A percentile compares a stretch with the other conserved stretches of the same genome.
These are phyloP conservation scores for Ascochyta fabae DNA, from an alignment of 2,329 filamentous ascomycete genomes.

Conservation along the genomic window DNA sequence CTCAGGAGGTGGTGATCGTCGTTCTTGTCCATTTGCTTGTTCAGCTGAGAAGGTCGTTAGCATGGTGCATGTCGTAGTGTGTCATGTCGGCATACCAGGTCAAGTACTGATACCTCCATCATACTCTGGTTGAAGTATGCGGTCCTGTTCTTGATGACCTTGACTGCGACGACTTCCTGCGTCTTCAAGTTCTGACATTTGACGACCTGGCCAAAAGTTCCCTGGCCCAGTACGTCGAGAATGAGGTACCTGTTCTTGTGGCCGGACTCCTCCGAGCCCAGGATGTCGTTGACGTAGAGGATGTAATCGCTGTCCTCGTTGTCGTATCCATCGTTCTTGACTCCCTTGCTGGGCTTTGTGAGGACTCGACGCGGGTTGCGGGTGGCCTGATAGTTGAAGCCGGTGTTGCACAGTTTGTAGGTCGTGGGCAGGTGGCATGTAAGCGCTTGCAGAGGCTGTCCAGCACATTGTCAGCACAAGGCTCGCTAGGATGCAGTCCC, in stretches of 20 bases:
- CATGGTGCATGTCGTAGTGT: neutral
- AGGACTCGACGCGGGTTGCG: constrained; percentile 93
- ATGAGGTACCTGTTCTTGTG: constrained; percentile 99
- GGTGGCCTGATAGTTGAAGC: constrained; percentile 98
- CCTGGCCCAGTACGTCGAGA: constrained; percentile 93
- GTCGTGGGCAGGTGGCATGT: constrained; percentile 92
- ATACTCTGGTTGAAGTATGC: constrained; percentile 99
- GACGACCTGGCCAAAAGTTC: constrained; percentile 97
- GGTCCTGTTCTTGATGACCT: constrained; percentile 98
- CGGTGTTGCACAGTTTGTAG: constrained; percentile 97
- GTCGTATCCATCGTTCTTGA: constrained; percentile 98
- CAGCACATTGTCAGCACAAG: constrained; percentile 23
- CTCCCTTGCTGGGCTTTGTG: constrained; percentile 97
- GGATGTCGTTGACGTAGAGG: constrained; percentile 97
- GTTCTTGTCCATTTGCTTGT: constrained; percentile 98
- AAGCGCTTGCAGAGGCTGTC: constrained; percentile 88
- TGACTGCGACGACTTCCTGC: constrained; percentile 97
- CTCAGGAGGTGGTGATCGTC: constrained; percentile 96
- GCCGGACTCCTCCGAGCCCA: constrained; percentile 95
- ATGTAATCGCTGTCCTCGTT: constrained; percentile 99
- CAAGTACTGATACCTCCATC: constrained; percentile 99
- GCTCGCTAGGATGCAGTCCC: neutral
- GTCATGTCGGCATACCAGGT: constrained; percentile 69
- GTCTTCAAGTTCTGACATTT: constrained; percentile 99
- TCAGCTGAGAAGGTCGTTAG: constrained; percentile 67